Base-by-base conservation (phyloP, 2,329 filamentous ascomycete species). In the Diaporthe helianthi region DNA sequence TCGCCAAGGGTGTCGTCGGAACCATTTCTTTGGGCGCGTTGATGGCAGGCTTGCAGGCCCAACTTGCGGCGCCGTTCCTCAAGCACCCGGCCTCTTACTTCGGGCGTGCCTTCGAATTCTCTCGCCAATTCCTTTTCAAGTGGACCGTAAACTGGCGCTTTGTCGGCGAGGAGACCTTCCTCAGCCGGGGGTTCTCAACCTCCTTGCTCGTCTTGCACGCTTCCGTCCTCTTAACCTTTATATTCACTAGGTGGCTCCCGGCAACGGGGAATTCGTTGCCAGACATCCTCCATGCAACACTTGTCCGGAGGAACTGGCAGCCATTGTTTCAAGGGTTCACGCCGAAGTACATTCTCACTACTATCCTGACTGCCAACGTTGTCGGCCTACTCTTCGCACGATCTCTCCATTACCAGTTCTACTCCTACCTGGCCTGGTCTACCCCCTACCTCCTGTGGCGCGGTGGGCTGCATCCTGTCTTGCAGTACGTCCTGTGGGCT, bases 91-190 rank as follows among this genome's bases (percentile, higher is more conserved):
- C 81, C 70, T 92, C 90, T 33, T 99, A 99, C 78, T 77, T 97
- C 22, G 87, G 88, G 55, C 86, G 92, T 72, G 94, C 96, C 0
- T 99, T 99, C 77, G 94, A 99, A 81, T 86, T 99, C 69, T 94
- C 92, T 55, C 87, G 96, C 67, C 89, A 93, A 75, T 99, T 99
- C 81, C 86, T 97, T 75, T 98, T 95, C 84, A 94, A 95, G 81
- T 99, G 96, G 96, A 99, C 96, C 0, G 96, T 99, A 74, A 99
- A 99, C 80, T 99, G 96, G 96, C 90, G 94, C 66, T 98, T 98
- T 78, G 81, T 98, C n/a, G 90, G 92, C 19, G 94, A 98, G 80
- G 87, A 92, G 8, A 80, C 83, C 0, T 99, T 99, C 75, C 85
- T 97, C 55, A 86, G 85, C 73, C 87, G 83, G 70, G 78, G 82